Percentiles rank a stretch among this genome's conserved stretches.
Evolutionary conservation across 2,329 filamentous ascomycete species (phyloP).

Genomic region (Sarocladium strictum): DNA sequence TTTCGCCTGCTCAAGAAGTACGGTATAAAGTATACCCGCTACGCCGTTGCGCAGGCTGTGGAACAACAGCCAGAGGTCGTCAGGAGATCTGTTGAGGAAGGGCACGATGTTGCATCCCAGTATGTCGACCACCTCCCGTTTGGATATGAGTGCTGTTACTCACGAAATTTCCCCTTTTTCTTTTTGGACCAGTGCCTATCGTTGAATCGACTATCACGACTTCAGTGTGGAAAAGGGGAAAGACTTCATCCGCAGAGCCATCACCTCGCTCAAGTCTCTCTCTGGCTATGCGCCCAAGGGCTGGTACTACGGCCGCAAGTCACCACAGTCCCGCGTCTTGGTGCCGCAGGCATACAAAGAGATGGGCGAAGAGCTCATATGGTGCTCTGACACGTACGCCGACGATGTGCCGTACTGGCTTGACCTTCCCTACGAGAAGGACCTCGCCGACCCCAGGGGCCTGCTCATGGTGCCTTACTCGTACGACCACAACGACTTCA

Average conservation of each 20-base stretch:
- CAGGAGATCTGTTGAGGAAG: constrained; percentile 38
- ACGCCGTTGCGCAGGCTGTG: constrained; percentile 42
- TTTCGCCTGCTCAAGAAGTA: constrained; percentile 42
- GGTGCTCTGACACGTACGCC: constrained; percentile 44
- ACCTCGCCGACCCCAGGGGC: constrained; percentile 34
- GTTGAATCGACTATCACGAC: constrained; percentile 46
- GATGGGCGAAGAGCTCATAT: constrained; percentile 43
- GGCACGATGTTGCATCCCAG: constrained; percentile 44
- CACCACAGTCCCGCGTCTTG: constrained; percentile 37
- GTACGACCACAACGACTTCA: constrained; percentile 52
- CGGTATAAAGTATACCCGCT: constrained; percentile 43
- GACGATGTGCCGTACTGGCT: constrained; percentile 52
- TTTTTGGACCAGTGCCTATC: constrained; percentile 34
- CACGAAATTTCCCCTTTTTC: no score
- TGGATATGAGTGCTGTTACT: background rate
- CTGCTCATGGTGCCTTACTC: constrained; percentile 48
- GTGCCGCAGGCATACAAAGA: constrained; percentile 45
- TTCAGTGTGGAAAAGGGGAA: constrained; percentile 39
- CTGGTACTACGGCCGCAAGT: constrained; percentile 38
- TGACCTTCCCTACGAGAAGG: constrained; percentile 42
- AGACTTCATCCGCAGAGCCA: constrained; percentile 37
- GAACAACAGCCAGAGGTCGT: constrained; percentile 42
- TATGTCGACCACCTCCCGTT: background rate
- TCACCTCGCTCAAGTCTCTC: constrained; percentile 33
- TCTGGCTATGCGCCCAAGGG: constrained; percentile 40